Evolutionary conservation across 352 stramenopile genomes (phyloP).

Genomic region (Thraustotheca clavata): DNA sequence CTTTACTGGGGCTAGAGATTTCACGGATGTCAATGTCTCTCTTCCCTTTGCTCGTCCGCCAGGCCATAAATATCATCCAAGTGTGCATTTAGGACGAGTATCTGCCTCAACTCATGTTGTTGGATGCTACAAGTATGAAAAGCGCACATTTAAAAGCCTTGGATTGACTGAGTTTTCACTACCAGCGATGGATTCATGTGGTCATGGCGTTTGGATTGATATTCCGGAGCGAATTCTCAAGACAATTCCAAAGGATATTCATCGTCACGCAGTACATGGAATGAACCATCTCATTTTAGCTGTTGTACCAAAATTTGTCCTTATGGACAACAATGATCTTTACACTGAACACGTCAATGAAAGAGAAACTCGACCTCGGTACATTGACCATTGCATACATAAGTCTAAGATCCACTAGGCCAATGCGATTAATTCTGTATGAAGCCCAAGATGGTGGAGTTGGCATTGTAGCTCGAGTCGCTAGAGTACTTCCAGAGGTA

Average conservation of each 20-base stretch:
- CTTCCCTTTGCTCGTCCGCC: slow-evolving; percentile 13
- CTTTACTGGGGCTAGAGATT: slow-evolving; percentile 82
- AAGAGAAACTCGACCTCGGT: slow-evolving; percentile 54
- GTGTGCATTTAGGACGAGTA: slow-evolving; percentile 58
- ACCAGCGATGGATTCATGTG: slow-evolving; percentile 93
- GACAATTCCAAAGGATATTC: slow-evolving; percentile 33
- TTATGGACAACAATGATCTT: slow-evolving; percentile 80
- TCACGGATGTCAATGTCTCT: slow-evolving; percentile 75
- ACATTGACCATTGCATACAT: not conserved
- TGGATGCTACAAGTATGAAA: slow-evolving; percentile 80
- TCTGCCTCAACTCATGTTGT: slow-evolving; percentile 74
- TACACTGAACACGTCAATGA: slow-evolving; percentile 78
- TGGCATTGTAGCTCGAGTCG: slow-evolving; percentile 77
- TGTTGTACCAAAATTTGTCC: slow-evolving; percentile 89
- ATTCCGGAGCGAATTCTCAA: slow-evolving; percentile 51
- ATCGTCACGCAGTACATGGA: slow-evolving; percentile 42
- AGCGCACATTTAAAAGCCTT: slow-evolving; percentile 62
- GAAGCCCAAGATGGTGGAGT: slow-evolving; percentile 82
- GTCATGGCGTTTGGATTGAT: slow-evolving; percentile 93
- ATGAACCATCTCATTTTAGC: slow-evolving; percentile 89
- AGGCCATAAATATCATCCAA: slow-evolving; percentile 24
- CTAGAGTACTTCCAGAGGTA: slow-evolving; percentile 48
- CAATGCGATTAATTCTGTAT: slow-evolving; percentile 81
- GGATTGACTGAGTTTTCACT: slow-evolving; percentile 88
- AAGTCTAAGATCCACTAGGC: slow-evolving; percentile 20